phyloP scores from a whole-genome alignment of 148 eudicot species.

The Euryodendron excelsum region DNA sequence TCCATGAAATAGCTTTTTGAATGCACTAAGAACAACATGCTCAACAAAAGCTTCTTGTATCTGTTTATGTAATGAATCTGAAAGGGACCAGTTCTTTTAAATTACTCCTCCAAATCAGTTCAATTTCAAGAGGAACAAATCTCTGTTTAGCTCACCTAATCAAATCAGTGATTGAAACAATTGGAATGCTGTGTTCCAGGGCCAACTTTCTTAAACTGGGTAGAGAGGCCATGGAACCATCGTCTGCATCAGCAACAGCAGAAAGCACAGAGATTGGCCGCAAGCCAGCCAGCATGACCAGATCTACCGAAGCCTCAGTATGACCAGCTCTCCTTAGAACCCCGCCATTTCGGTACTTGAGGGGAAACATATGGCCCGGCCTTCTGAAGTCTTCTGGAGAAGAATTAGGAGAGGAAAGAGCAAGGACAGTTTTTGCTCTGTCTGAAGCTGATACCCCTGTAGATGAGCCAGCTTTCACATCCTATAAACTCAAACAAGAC shows the following conservation, averaged over 20 bases:
- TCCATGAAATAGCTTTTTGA: no score
- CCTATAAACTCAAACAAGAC: constrained; percentile 37
- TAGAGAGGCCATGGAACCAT: constrained; percentile 73
- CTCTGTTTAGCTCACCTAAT: constrained; percentile 50
- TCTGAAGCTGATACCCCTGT: constrained; percentile 92
- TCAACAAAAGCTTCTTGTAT: no score
- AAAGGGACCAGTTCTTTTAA: no score
- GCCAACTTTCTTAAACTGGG: constrained; percentile 51
- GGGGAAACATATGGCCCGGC: constrained; percentile 97
- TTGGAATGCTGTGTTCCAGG: constrained; percentile 53
- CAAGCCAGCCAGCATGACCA: constrained; percentile 72
- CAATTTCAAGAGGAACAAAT: no score
- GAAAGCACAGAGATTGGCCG: constrained; percentile 74
- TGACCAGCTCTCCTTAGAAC: constrained; percentile 83
- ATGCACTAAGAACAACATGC: no score
- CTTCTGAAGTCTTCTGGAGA: constrained; percentile 69
- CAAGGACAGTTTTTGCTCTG: constrained; percentile 73
- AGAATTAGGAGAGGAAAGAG: constrained; percentile 66
- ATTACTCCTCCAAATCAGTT: no score
- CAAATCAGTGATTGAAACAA: constrained; percentile 79
- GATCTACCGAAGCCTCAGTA: constrained; percentile 94
- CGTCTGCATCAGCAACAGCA: constrained; percentile 57
- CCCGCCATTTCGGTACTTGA: constrained; percentile 78
- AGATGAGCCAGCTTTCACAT: constrained; percentile 67
- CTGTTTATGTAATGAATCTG: no score